Evolutionary conservation across 2,329 filamentous ascomycete species (phyloP), one percentile per base, ranked within the genome.

Genomic region (Scedosporium aurantiacum): DNA sequence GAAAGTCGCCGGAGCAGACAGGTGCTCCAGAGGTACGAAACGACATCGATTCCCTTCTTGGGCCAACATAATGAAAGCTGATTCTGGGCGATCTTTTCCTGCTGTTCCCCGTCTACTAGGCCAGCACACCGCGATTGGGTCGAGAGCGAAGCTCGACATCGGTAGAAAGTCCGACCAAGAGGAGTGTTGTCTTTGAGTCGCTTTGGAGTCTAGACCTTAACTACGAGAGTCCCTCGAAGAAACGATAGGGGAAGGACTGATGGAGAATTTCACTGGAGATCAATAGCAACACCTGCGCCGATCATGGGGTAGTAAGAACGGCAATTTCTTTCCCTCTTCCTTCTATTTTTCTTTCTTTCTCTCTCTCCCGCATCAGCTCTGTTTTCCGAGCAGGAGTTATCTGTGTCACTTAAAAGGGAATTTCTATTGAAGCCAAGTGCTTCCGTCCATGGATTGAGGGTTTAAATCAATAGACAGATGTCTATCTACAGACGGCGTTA

Each of bases 171-270:
- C 69, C 75, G 25, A 72, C 70, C n/a, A 81, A 77, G 70, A 80
- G 72, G 66, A 83, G 80, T 28, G 74, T 85, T 3, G 76, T 86
- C 8, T 87, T 83, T 82, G 83, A 85, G 65, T 78, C 81, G 12
- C 71, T 87, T 16, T 86, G 84, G 83, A 83, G 77, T 64, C 68
- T 85, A 27, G 83, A 86, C 66, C 76, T 84, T 55, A 83, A 75
- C 64, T 79, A 82, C 58, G 82, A 81, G 65, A 79, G 76, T 50
- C 66, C 68, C 1, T 60, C 62, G n/a, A 70, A 66, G 65, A 69
- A 65, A 25, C 23, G 47, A 45, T 57, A 41, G 23, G 32, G 32
- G 12, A 3, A 10, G 12, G 12, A 10, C 5, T 23, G 23, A 28
- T 54, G 50, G 18, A 18, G 18, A 12, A 37, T 37, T 37, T 37